A percentile compares a stretch with the other conserved stretches of the same genome.
phyloP scores from a whole-genome alignment of 108 stramenopile genomes.

The Chaetoceros muelleri region DNA sequence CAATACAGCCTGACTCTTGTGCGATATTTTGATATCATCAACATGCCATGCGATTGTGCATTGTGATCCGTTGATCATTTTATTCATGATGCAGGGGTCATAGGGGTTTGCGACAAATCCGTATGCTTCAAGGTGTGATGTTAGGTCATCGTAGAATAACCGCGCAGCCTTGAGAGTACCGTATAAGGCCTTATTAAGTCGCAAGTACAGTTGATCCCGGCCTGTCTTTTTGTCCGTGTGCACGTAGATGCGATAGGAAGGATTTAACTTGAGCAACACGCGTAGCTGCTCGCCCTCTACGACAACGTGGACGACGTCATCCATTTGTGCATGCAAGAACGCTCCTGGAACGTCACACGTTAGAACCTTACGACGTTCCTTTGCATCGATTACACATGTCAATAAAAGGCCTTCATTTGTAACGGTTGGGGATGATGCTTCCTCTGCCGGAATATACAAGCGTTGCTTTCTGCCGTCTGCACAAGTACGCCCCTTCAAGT shows the following conservation, averaged over 20 bases:
- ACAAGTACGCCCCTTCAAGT: constrained; percentile 21
- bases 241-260: not conserved
- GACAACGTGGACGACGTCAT: no score
- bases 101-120: constrained; percentile 29
- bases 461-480: constrained; percentile 24
- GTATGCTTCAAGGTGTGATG: not conserved
- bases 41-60: no score
- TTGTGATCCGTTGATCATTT: constrained; percentile 29
- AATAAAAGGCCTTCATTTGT: constrained; percentile 16
- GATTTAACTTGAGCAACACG: no score
- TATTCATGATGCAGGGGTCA: constrained; percentile 31
- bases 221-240: not conserved
- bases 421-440: constrained; percentile 20
- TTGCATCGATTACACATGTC: constrained; percentile 27
- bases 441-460: constrained; percentile 14
- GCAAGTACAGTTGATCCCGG: no score
- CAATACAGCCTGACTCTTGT: no score
- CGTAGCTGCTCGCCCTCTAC: no score
- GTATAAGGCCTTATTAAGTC: no score
- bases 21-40: no score
- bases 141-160: constrained; percentile 17
- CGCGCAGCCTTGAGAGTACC: constrained; percentile 13
- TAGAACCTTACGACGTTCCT: constrained; percentile 28
- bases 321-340: constrained; percentile 32
- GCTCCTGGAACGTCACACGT: constrained; percentile 34